These are phyloP conservation scores for Scenedesmus sp. DNA, from an alignment of 163 green algal species.

Conservation along the genomic window DNA sequence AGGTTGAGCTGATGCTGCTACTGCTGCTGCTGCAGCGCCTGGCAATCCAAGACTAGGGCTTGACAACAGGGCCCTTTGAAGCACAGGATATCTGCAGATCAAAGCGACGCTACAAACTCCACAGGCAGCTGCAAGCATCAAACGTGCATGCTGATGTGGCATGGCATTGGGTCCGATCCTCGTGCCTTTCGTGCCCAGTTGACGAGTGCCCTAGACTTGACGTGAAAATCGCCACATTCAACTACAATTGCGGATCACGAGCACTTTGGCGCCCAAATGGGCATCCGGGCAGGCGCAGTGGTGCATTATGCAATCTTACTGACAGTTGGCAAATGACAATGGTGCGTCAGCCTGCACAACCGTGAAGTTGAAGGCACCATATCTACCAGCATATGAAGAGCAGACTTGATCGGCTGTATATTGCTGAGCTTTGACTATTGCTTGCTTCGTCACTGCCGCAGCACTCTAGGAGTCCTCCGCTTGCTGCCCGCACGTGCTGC, in stretches of 20 bases:
- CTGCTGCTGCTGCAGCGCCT: neutral
- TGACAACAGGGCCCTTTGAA: neutral
- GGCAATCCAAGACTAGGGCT: neutral
- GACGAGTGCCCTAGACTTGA: neutral
- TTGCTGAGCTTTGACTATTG: neutral
- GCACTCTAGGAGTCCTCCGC: neutral
- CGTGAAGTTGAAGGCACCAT: neutral
- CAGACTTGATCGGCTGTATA: neutral
- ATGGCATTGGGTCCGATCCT: neutral
- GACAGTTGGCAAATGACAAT: slow-evolving; percentile 11
- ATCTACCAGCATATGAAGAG: neutral
- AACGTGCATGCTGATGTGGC: slow-evolving; percentile 15
- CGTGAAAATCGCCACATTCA: neutral
- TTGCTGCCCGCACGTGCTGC: slow-evolving; percentile 1
- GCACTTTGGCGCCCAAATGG: neutral
- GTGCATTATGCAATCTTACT: slow-evolving; percentile 11
- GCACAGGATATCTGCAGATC: neutral
- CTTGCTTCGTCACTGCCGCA: neutral
- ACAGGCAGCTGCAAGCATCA: neutral
- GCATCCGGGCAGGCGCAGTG: neutral
- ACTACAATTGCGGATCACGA: too few species aligned
- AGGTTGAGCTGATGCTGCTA: neutral
- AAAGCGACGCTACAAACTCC: neutral
- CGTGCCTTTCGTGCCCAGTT: neutral
- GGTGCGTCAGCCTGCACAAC: slow-evolving; percentile 7